Conservation (phyloP, 768 basidiomycete species). For the Pisolithus marmoratus region DNA sequence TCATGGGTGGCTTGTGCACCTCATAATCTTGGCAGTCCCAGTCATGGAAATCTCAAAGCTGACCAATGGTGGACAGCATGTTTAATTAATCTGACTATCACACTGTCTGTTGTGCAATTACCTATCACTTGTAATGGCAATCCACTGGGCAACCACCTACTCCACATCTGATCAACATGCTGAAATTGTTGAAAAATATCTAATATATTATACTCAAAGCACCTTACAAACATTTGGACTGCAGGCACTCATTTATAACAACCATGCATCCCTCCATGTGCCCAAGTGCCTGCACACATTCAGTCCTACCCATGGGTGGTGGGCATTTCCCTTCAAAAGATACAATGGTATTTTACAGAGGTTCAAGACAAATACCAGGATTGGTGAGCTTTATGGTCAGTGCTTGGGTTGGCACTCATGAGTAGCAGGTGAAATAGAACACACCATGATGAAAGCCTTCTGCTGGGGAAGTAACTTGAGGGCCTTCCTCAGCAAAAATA, state of each 20-base stretch:
- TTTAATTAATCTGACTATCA: constrained; percentile 22
- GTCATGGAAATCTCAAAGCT: constrained; percentile 31
- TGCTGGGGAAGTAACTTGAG: no score
- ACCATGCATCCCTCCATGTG: constrained; percentile 38
- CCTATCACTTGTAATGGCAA: not conserved
- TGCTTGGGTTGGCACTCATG: no score
- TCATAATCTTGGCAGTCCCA: constrained; percentile 25
- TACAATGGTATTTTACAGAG: constrained; percentile 28
- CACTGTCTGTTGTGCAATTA: constrained; percentile 12
- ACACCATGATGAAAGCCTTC: no score
- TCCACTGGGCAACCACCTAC: not conserved
- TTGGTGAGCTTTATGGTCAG: constrained; percentile 15
- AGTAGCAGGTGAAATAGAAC: no score
- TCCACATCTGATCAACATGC: not conserved
- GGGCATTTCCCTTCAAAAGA: constrained; percentile 25
- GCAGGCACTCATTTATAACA: constrained; percentile 18
- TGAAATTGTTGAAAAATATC: not conserved
- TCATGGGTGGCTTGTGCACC: constrained; percentile 22
- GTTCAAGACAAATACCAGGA: constrained; percentile 24
- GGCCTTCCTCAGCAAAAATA: no score
- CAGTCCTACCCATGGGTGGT: constrained; percentile 24
- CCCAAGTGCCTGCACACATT: constrained; percentile 19
- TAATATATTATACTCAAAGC: not conserved
- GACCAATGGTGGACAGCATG: constrained; percentile 20
- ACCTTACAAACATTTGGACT: not conserved